Conservation (phyloP, 2,329 filamentous ascomycete genomes). For the Raffaelea arxii region DNA sequence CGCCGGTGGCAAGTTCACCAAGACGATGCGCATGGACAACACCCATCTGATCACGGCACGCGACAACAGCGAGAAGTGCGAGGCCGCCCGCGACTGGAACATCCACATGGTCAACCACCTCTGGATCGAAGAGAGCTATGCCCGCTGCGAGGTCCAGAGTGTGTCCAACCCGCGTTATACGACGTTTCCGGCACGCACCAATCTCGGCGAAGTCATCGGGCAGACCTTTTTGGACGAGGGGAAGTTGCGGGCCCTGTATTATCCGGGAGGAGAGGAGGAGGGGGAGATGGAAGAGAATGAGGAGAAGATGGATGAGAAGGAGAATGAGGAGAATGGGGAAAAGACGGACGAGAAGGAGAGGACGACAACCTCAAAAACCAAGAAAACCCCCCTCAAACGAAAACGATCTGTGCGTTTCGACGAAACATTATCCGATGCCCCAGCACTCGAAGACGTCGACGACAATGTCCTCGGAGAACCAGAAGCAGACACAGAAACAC, state of each 20-base stretch:
- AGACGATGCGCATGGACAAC: conserved; percentile 90
- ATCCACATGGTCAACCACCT: conserved; percentile 87
- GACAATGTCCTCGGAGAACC: conserved; percentile 17
- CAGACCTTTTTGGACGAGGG: conserved; percentile 69
- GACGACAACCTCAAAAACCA: neutral
- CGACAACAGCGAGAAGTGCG: conserved; percentile 82
- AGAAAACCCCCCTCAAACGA: conserved; percentile 10
- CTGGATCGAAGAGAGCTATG: conserved; percentile 96
- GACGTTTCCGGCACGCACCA: conserved; percentile 80
- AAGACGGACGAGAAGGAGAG: neutral
- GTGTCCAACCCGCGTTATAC: conserved; percentile 68
- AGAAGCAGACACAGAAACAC: neutral
- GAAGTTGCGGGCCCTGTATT: conserved; percentile 56
- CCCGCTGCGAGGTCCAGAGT: conserved; percentile 68
- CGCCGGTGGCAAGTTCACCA: conserved; percentile 80
- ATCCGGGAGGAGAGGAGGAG: conserved; percentile 40
- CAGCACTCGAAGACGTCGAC: conserved; percentile 25
- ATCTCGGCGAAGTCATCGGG: conserved; percentile 85
- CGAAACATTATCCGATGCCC: conserved; percentile 5
- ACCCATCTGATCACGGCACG: conserved; percentile 92
- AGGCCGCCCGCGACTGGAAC: conserved; percentile 85
- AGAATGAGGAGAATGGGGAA: conserved; percentile 20
- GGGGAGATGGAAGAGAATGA: conserved; percentile 31
- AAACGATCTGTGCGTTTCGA: conserved; percentile 22
- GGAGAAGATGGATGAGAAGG: conserved; percentile 35